Evolutionary conservation across 1,139 yeast species (phyloP).

Genomic region (Insectozyma bohioensis): DNA sequence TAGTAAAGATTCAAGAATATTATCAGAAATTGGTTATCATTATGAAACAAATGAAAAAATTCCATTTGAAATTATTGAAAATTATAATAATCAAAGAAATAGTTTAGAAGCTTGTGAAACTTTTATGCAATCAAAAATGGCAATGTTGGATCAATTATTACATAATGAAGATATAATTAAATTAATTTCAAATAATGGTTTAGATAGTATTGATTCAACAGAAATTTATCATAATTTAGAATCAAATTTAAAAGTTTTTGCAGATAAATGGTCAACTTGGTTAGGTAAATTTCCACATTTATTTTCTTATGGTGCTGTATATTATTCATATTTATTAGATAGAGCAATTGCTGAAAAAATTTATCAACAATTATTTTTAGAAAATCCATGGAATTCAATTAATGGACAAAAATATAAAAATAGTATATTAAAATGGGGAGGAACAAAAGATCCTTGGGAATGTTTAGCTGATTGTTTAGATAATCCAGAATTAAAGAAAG

Average conservation of each 20-base stretch:
- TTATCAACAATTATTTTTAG: slow-evolving; percentile 70
- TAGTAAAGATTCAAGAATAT: slow-evolving; percentile 77
- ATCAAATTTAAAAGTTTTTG: slow-evolving; percentile 49
- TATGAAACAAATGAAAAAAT: slow-evolving; percentile 66
- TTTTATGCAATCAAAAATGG: slow-evolving; percentile 87
- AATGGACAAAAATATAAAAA: slow-evolving; percentile 77
- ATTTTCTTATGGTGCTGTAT: slow-evolving; percentile 91
- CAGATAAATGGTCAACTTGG: slow-evolving; percentile 76
- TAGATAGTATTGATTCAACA: slow-evolving; percentile 47
- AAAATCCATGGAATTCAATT: slow-evolving; percentile 66
- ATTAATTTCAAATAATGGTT: slow-evolving; percentile 18
- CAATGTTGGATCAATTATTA: slow-evolving; percentile 78
- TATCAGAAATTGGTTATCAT: slow-evolving; percentile 72
- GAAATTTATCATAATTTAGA: slow-evolving; percentile 68
- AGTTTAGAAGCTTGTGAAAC: slow-evolving; percentile 71
- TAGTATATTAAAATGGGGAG: slow-evolving; percentile 88
- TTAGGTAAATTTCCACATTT: slow-evolving; percentile 94
- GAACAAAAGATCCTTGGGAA: slow-evolving; percentile 86
- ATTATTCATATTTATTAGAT: slow-evolving; percentile 88
- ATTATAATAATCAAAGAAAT: slow-evolving; percentile 53
- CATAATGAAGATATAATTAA: slow-evolving; percentile 52
- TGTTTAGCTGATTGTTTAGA: slow-evolving; percentile 80
- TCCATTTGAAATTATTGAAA: slow-evolving; percentile 47
- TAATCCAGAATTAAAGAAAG: slow-evolving; percentile 55
- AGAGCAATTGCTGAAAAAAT: slow-evolving; percentile 88